Base-by-base conservation (phyloP, 1,139 yeast genomes). In the Magnusiomyces ingens region DNA sequence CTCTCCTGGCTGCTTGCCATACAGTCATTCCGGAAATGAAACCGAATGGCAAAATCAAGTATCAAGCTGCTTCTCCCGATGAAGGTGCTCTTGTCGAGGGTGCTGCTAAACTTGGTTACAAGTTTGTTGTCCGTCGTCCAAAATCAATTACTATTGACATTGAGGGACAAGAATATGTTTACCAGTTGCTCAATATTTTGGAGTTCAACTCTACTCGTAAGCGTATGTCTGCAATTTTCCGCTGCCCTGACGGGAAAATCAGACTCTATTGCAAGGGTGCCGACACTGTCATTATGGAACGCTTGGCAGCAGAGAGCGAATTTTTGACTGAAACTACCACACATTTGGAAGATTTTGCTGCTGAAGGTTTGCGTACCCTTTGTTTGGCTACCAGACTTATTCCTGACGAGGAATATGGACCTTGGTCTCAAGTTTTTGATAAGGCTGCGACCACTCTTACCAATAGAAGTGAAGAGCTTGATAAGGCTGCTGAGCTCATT, bases 81-180 rank as follows among this genome's bases (percentile, higher is more conserved):
- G 99, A 94, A 74, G 99, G 99, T 54, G 99, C 99, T 0, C 75
- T 94, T 58, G 99, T 94, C 2, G 91, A 93, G 63, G 99, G 99
- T 55, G 99, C 97, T 18, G 94, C 97, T 0, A 77, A 75, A 63
- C 74, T 93, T 53, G 98, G 97, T 0, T 93, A 85, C 67, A 84
- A 79, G 59, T 94, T 94, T 67, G 78, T 80, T 12, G 81, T 90
- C 48, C 86, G 99, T 71, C 82, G 83, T 54, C 99, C 99, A 6
- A 84, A 84, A 59, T 78, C 87, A 22, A 86, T 94, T 44, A 80
- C 89, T 0, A 77, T 94, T 49, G 79, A 81, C 52, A 72, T 77
- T 19, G 67, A 68, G 41, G 79, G 78, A 3, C 68, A 72, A 57
- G 74, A 75, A 51, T 75, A 77, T 53, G 80, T 81, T 19, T 93